Evolutionary conservation across 2,329 filamentous ascomycete genomes (phyloP), one percentile per base, ranked within the genome.

Genomic region (Colletotrichum siamense): DNA sequence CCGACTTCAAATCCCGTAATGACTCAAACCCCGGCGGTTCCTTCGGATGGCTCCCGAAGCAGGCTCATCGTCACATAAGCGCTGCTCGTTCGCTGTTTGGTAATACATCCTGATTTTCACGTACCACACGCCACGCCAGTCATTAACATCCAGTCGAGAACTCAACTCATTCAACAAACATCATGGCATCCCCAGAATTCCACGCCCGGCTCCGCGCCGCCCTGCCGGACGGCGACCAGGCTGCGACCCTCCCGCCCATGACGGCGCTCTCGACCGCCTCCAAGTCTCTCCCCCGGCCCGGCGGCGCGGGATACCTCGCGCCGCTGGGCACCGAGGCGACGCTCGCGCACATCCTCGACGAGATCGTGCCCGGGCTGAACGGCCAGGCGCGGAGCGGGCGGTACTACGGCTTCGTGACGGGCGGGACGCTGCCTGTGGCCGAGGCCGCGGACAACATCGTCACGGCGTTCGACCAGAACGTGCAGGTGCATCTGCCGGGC

Each of bases 351-450:
- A 86, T 92, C 44, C 79, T 86, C 12, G 36, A 79, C 9, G 83
- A 86, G 75, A 85, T 92, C 73, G 84, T 90, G 55, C 90, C 90
- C 3, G 94, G 90, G 2, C 89, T 97, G 75, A 95, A 93, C 79
- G 90, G 88, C 18, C 91, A 92, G 80, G 93, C 92, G 79, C 89
- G 90, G 57, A 92, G 90, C 59, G 84, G 92, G 13, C 91, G 92
- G 71, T 98, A 98, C 88, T 98, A 95, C 83, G 96, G 95, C 75
- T 98, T 98, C 83, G 94, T 98, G 8, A 98, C 94, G 0, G 96
- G 96, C 61, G 94, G 95, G 16, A 88, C 90, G 9, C 94, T 96
- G 0, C 95, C 95, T 8, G 92, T 95, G 28, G 96, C 96, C 36
- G 90, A 94, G 79, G 91, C 95, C 70, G 96, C 95, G 2, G 96